Conservation (phyloP, 164 flowering plant species). For the Annona squamosa region DNA sequence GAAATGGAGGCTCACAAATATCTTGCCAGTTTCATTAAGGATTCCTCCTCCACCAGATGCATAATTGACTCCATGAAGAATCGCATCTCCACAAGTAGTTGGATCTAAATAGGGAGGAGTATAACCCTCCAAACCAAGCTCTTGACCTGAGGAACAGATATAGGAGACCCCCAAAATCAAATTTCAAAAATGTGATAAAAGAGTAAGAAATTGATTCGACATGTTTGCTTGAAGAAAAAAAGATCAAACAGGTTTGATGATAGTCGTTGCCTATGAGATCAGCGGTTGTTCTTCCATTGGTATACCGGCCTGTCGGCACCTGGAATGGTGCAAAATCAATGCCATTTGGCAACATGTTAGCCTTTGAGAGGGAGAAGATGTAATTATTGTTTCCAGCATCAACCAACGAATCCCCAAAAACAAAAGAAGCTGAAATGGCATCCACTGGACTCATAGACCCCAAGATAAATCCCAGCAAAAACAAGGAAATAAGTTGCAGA, state of each 20-base stretch:
- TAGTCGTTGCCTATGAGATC: conserved; percentile 51
- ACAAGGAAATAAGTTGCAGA: background rate
- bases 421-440: conserved; percentile 41
- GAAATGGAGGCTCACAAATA: conserved; percentile 29
- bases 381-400: conserved; percentile 85
- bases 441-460: conserved; percentile 16
- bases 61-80: conserved; percentile 50
- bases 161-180: conserved; percentile 3
- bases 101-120: conserved; percentile 58
- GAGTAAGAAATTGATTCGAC: no score
- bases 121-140: conserved; percentile 26
- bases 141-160: conserved; percentile 33
- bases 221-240: background rate
- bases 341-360: conserved; percentile 60
- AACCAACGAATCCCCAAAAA: conserved; percentile 79
- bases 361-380: conserved; percentile 52
- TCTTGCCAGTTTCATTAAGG: conserved; percentile 34
- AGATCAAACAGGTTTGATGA: background rate
- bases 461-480: conserved; percentile 2
- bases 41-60: conserved; percentile 65
- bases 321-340: conserved; percentile 49
- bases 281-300: conserved; percentile 69
- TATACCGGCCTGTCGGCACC: conserved; percentile 58
- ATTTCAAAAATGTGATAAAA: background rate
- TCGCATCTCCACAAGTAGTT: conserved; percentile 31